Conservation (phyloP, 2,329 filamentous ascomycete species). For the Fusarium globosum region DNA sequence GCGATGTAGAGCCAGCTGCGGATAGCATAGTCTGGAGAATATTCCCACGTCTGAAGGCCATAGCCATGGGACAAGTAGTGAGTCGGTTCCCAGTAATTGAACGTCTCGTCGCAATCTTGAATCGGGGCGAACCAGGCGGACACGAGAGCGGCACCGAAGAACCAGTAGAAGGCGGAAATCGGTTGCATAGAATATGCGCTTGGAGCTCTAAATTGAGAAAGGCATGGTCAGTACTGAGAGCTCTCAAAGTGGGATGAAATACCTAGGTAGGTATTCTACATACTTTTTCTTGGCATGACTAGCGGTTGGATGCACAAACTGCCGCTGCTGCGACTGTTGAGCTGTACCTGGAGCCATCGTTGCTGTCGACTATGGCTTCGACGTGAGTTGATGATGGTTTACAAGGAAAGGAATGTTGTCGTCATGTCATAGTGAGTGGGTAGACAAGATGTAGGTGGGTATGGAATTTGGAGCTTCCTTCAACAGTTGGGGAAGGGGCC, state of each 20-base stretch:
- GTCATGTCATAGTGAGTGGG: conserved; percentile 42
- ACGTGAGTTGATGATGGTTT: conserved; percentile 31
- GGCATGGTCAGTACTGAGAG: conserved; percentile 10
- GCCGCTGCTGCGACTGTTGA: conserved; percentile 44
- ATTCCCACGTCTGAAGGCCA: conserved; percentile 98
- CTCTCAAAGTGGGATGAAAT: not conserved
- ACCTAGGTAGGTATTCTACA: not conserved
- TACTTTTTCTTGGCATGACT: conserved; percentile 65
- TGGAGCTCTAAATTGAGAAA: conserved; percentile 45
- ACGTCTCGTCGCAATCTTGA: conserved; percentile 98
- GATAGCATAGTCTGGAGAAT: conserved; percentile 93
- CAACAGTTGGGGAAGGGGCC: conserved; percentile 43
- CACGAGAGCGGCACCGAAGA: conserved; percentile 77
- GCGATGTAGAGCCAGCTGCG: conserved; percentile 92
- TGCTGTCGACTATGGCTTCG: conserved; percentile 29
- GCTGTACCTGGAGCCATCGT: conserved; percentile 55
- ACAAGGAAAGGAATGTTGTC: conserved; percentile 40
- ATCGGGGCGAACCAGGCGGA: conserved; percentile 89
- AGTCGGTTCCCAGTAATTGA: conserved; percentile 98
- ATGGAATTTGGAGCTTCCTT: conserved; percentile 40
- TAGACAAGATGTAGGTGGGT: not conserved
- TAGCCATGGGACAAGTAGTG: conserved; percentile 95
- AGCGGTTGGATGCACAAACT: conserved; percentile 62
- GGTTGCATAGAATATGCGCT: conserved; percentile 74
- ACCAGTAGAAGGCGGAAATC: conserved; percentile 83